Percentiles rank a stretch among this genome's conserved stretches.
These are phyloP conservation scores for Aspergillus heteromorphus DNA, from an alignment of 495 filamentous ascomycete genomes.

Conservation along the genomic window DNA sequence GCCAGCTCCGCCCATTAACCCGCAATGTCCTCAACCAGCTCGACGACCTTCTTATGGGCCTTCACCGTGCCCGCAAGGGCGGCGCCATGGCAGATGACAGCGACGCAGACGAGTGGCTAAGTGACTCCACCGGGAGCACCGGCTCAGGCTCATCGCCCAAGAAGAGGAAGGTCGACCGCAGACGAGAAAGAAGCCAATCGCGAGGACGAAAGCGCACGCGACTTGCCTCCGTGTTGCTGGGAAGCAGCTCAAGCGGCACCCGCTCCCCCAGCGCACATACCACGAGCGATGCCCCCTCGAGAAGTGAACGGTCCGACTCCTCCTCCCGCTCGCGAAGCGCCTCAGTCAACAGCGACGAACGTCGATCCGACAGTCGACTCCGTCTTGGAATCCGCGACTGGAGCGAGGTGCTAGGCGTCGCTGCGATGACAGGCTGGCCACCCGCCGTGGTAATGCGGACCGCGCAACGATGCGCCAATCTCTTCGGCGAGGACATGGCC, in stretches of 20 bases:
- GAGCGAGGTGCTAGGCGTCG: conserved; percentile 72
- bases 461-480: conserved; percentile 59
- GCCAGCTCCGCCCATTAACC: conserved; percentile 56
- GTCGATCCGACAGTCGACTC: conserved; percentile 10
- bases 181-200: conserved; percentile 15
- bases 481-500: conserved; percentile 63
- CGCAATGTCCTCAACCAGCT: conserved; percentile 60
- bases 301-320: conserved; percentile 7
- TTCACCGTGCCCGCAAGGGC: conserved; percentile 58
- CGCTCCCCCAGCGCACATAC: conserved; percentile 8
- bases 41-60: conserved; percentile 57
- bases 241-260: conserved; percentile 2
- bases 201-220: conserved; percentile 28
- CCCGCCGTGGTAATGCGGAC: conserved; percentile 56
- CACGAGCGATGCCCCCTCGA: not conserved
- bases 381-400: conserved; percentile 60
- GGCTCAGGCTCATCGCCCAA: conserved; percentile 10
- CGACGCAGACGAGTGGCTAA: conserved; percentile 17
- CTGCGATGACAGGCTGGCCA: conserved; percentile 63
- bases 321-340: conserved; percentile 15
- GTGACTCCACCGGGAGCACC: conserved; percentile 19
- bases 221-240: not conserved
- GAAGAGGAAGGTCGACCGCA: conserved; percentile 8
- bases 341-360: conserved; percentile 10
- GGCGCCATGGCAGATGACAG: conserved; percentile 25